A percentile compares a stretch with the other conserved stretches of the same genome.
These are phyloP conservation scores for Hysterium pulicare DNA, from an alignment of 2,329 filamentous ascomycete species.

Conservation along the genomic window DNA sequence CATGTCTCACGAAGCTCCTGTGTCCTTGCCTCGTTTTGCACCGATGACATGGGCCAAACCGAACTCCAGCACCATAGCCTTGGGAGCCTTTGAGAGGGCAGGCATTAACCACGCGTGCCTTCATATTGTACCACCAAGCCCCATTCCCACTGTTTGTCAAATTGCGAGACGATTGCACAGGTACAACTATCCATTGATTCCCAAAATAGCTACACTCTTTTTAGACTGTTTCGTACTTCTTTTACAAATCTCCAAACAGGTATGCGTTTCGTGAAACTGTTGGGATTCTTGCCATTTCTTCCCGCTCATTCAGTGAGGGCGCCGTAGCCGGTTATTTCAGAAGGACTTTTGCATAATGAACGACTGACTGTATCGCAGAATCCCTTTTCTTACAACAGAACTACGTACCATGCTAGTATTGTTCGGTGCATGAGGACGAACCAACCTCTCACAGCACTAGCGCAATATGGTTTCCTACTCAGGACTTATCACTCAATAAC, in stretches of 20 bases:
- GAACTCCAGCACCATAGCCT: conserved; percentile 2
- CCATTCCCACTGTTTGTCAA: neutral
- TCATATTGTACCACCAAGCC: neutral
- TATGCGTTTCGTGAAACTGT: neutral
- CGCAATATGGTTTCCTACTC: too few species aligned
- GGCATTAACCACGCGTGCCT: neutral
- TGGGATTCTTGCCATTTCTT: neutral
- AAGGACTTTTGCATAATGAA: neutral
- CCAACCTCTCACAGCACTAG: too few species aligned
- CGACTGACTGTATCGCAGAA: neutral
- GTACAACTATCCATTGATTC: neutral
- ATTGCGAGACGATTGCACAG: neutral
- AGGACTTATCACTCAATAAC: too few species aligned
- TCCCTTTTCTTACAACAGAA: too few species aligned
- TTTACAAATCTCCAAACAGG: conserved; percentile 2
- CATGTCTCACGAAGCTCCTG: neutral
- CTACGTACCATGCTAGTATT: too few species aligned
- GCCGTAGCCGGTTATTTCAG: neutral
- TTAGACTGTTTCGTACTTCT: neutral
- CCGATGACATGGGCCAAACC: neutral
- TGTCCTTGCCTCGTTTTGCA: neutral
- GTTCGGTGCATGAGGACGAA: too few species aligned
- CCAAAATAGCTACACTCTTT: neutral
- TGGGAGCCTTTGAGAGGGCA: neutral
- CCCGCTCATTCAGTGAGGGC: too few species aligned